Percentiles rank a stretch among this genome's conserved stretches.
Conservation (phyloP, 2,329 filamentous ascomycete genomes). For the Teratosphaeria viscida region DNA sequence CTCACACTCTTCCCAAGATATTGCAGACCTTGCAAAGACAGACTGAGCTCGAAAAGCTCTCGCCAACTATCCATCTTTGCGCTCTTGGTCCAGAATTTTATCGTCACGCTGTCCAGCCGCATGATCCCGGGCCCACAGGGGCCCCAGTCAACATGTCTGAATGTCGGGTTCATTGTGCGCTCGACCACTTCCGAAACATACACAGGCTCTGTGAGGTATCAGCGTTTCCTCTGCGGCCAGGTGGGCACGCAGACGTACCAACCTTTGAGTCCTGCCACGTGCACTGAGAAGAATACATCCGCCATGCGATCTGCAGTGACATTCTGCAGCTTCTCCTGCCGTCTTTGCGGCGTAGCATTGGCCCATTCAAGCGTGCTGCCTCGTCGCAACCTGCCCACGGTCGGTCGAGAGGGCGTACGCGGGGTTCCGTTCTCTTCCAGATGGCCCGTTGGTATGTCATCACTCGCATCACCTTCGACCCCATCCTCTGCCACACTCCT, state of each 20-base stretch:
- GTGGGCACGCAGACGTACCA: constrained; percentile 6
- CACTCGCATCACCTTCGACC: neutral
- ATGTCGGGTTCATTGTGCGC: constrained; percentile 82
- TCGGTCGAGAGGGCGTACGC: constrained; percentile 24
- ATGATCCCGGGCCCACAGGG: constrained; percentile 53
- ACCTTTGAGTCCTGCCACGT: constrained; percentile 48
- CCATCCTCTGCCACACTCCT: constrained; percentile 22
- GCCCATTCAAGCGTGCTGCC: constrained; percentile 55
- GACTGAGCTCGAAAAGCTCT: constrained; percentile 60
- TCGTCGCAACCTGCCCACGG: constrained; percentile 34
- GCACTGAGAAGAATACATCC: constrained; percentile 83
- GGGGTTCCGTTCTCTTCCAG: constrained; percentile 3
- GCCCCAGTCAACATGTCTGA: constrained; percentile 70
- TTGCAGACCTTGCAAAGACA: constrained; percentile 63
- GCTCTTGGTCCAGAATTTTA: constrained; percentile 64
- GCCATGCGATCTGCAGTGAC: constrained; percentile 62
- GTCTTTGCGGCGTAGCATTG: constrained; percentile 45
- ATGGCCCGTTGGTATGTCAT: constrained; percentile 5
- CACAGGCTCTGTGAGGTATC: constrained; percentile 51
- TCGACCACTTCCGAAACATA: constrained; percentile 79
- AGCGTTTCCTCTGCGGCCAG: constrained; percentile 3
- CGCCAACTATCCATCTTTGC: constrained; percentile 42
- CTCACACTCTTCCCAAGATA: constrained; percentile 58
- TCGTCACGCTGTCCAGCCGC: constrained; percentile 51
- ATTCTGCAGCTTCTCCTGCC: constrained; percentile 68